Percentiles rank a stretch among this genome's conserved stretches.
phyloP scores from a whole-genome alignment of 371 early-diverging fungal species.

The Capillidium heterosporum region DNA sequence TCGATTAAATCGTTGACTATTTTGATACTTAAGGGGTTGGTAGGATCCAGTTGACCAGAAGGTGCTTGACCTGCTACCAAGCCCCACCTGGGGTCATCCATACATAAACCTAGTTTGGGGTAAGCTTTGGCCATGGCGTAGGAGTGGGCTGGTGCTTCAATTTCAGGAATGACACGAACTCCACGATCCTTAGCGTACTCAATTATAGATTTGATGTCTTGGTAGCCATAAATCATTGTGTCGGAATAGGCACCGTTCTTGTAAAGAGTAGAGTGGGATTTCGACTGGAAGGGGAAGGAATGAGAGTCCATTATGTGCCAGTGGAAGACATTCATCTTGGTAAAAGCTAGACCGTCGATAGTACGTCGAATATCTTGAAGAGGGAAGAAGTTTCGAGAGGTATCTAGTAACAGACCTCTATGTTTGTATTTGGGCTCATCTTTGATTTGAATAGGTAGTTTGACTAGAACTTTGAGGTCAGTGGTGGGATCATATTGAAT shows the following conservation, averaged over 20 bases:
- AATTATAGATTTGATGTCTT: constrained; percentile 36
- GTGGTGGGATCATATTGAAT: no score
- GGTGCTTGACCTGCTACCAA: constrained; percentile 38
- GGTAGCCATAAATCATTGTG: constrained; percentile 42
- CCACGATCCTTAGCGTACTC: constrained; percentile 40
- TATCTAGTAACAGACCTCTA: constrained; percentile 57
- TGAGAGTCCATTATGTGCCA: constrained; percentile 70
- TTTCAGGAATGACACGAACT: constrained; percentile 54
- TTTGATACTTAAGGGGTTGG: constrained; percentile 24
- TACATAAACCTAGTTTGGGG: constrained; percentile 22
- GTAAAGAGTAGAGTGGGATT: constrained; percentile 34
- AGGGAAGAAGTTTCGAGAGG: constrained; percentile 53
- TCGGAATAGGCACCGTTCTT: constrained; percentile 24
- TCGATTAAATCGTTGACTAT: constrained; percentile 37
- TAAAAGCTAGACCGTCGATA: constrained; percentile 53
- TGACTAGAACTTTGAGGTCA: no score
- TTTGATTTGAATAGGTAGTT: constrained; percentile 30
- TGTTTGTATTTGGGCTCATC: constrained; percentile 49
- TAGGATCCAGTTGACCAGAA: constrained; percentile 51
- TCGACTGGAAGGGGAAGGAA: constrained; percentile 44
- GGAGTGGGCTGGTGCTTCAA: constrained; percentile 66
- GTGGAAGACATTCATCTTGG: constrained; percentile 68
- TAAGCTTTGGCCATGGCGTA: constrained; percentile 13
- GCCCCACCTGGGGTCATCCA: constrained; percentile 15
- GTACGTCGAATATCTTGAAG: constrained; percentile 27